These are phyloP conservation scores for Papiliotrema terrestris DNA, from an alignment of 1,284 basidiomycete genomes.

Conservation along the genomic window DNA sequence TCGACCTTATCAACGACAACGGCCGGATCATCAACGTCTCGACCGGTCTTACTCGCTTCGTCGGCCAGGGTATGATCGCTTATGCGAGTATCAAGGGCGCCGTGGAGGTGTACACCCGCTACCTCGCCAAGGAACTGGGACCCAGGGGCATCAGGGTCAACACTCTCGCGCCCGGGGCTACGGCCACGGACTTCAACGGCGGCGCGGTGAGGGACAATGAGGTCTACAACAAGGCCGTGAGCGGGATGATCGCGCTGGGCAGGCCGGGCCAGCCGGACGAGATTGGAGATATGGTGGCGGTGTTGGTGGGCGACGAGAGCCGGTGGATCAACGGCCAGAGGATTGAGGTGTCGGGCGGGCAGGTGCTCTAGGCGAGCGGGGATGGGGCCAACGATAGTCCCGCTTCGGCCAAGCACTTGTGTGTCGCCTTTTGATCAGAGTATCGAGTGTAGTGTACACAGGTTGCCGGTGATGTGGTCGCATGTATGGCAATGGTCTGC, in stretches of 20 bases:
- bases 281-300: conserved; percentile 3
- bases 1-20: conserved; percentile 5
- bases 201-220: conserved; percentile 5
- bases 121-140: conserved; percentile 6
- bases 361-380: background rate
- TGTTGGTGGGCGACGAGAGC: background rate
- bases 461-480: too few species aligned
- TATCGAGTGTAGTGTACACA: too few species aligned
- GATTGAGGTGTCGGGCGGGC: conserved; percentile 6
- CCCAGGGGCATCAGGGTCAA: conserved; percentile 2
- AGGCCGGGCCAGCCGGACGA: conserved; percentile 2
- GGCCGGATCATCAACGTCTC: conserved; percentile 6
- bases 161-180: background rate
- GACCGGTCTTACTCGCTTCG: conserved; percentile 2
- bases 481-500: too few species aligned
- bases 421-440: too few species aligned
- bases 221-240: background rate
- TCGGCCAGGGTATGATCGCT: background rate
- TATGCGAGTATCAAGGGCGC: conserved; percentile 6
- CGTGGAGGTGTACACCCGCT: conserved; percentile 5
- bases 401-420: too few species aligned
- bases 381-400: too few species aligned
- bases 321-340: conserved; percentile 4
- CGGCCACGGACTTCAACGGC: conserved; percentile 5
- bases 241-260: conserved; percentile 2